Evolutionary conservation across 176 grass and related monocot species (phyloP), one percentile per base, ranked within the genome.

Genomic region (Areca catechu): DNA sequence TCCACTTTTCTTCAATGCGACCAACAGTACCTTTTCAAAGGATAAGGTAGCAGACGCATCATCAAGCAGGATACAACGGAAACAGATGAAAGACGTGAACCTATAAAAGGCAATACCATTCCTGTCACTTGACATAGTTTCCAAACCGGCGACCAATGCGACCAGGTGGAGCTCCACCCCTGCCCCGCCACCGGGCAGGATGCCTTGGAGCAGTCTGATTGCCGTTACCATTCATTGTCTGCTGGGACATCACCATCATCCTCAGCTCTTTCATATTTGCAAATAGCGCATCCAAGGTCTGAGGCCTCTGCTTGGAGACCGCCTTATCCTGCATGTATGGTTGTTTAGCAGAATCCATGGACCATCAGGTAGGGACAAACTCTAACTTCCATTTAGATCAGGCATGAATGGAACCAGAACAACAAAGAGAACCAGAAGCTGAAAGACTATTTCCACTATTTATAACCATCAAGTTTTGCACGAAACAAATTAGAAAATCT

Each of bases 221-320:
- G 55, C 47, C 50, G 29, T 18, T 61, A 54, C 50, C 57, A 24
- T 17, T 28, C 21, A 18, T 53, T 25, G 58, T 5, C 49, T 72
- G 58, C 69, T 72, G 57, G 15, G 49, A 21, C 27, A 62, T 54
- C 10, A 5, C 9, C 17, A 15, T 62, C 58, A 72, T 72, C 70
- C 70, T 53, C 50, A 62, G 70, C 27, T 72, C 50, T 24, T 72
- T 72, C 70, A 72, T 72, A 54, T 52, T 72, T 20, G 70, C 58
- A 53, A 72, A 72, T 3, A 72, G 70, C 5, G 57, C 70, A 62
- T 72, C 70, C 28, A 72, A 62, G 19, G 70, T 72, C 4, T 62
- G 70, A 43, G 70, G 70, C 19, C 49, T 60, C 50, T 62, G 57
- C 15, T 62, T 72, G 5, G 50, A 15, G 29, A 60, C 20, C 17